Base-by-base conservation (phyloP, 1,284 basidiomycete genomes). In the Vanrija sp. region DNA sequence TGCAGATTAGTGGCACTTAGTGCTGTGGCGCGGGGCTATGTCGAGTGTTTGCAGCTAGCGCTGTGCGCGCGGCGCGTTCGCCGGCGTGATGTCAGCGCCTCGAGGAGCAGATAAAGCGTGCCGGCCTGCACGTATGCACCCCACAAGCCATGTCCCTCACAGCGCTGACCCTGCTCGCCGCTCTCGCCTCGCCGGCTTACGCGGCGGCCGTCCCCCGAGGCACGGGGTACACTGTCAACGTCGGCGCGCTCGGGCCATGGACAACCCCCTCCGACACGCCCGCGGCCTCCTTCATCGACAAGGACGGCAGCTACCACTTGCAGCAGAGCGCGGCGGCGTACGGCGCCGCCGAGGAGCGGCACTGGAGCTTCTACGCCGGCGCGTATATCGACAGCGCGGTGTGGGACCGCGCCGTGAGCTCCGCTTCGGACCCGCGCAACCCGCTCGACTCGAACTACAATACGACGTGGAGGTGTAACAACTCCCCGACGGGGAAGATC, bases 401-500 rank as follows among this genome's bases (percentile, higher is more conserved):
- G 2, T 27, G 45, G 19, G 43, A 37, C 22, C 6, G 9, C 22
- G 20, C 35, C 4, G 10, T 42, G 3, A 42, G 20, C 4, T 20
- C 36, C 39, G 27, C 39, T 19, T 9, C n/a, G 16, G 41, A 52
- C 41, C 51, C 45, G 4, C 10, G 14, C n/a, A 43, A 52, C 31
- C 50, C 50, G 14, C 6, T 6, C 39, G 51, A 52, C 45, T 24
- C 41, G 31, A 52, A 52, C 41, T 22, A n/a, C 6, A 41, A 52
- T 41, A 52, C 51, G 15, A 47, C 51, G 5, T 52, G 51, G 51
- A 45, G 51, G 10, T 52, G 51, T 31, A 52, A 52, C 51, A 47
- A 52, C 44, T 41, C 18, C 6, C 51, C 51, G 2, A 52, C 51
- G 16, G 51, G 51, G 27, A 31, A 38, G 27, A 22, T 24, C 24